Conservation (phyloP, 495 filamentous ascomycete genomes). For the Amphirosellinia nigrospora region DNA sequence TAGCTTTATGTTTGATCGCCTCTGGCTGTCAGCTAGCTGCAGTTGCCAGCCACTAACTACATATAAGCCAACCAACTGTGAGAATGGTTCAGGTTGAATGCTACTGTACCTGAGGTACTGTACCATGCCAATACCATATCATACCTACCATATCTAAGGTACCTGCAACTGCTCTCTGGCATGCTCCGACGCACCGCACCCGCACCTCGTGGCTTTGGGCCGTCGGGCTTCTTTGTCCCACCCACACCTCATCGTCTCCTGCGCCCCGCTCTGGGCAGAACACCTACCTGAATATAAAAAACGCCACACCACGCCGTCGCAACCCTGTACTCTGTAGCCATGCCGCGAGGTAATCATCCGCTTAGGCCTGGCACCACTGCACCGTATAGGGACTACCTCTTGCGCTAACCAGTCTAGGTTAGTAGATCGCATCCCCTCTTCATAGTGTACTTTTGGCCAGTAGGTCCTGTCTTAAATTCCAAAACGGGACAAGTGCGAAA, state of each 20-base stretch:
- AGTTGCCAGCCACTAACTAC: slow-evolving; percentile 10
- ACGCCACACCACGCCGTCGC: slow-evolving; percentile 15
- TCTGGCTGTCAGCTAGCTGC: not conserved
- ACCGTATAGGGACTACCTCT: not conserved
- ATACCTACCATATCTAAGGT: too few relatives aligned
- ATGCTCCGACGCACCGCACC: slow-evolving; percentile 8
- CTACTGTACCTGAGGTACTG: not conserved
- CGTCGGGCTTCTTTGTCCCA: slow-evolving; percentile 17
- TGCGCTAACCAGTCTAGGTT: not conserved
- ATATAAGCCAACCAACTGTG: not conserved
- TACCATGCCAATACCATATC: too few relatives aligned
- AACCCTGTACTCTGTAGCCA: not conserved
- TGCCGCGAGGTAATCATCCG: not conserved
- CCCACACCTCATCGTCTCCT: slow-evolving; percentile 4
- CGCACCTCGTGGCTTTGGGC: slow-evolving; percentile 24
- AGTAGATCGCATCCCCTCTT: not conserved
- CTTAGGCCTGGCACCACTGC: slow-evolving; percentile 1
- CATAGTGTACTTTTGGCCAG: not conserved
- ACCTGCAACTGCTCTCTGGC: not conserved
- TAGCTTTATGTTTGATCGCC: slow-evolving; percentile 12
- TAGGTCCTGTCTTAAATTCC: not conserved
- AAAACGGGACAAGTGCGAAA: slow-evolving; percentile 3
- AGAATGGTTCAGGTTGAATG: not conserved
- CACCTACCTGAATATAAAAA: slow-evolving; percentile 3
- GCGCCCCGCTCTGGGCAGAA: slow-evolving; percentile 5